Percentiles rank a stretch among this genome's conserved stretches.
Conservation (phyloP, 345 rosid species). For the Ailanthus altissimus region DNA sequence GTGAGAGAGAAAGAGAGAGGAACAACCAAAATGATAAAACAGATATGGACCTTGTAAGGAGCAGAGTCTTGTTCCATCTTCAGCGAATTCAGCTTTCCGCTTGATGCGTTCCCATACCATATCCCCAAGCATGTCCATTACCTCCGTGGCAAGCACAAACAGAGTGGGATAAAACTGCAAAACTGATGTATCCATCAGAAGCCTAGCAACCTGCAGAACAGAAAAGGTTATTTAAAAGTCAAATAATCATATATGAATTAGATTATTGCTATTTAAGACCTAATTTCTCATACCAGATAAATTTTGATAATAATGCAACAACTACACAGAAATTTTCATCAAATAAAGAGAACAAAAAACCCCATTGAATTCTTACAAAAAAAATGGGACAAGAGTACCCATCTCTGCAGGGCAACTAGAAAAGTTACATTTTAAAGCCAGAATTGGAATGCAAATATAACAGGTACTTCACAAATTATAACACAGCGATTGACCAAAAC, state of each 20-base stretch:
- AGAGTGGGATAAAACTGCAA: slow-evolving; percentile 86
- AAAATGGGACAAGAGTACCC: neutral
- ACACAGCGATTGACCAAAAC: neutral
- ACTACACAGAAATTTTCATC: neutral
- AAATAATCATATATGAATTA: neutral
- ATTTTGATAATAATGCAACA: slow-evolving; percentile 7
- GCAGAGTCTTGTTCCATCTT: slow-evolving; percentile 52
- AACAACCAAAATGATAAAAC: neutral
- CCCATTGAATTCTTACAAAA: neutral
- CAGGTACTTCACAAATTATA: slow-evolving; percentile 3
- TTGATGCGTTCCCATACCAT: slow-evolving; percentile 90
- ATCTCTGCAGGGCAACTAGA: too few relatives aligned
- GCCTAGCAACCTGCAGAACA: slow-evolving; percentile 77
- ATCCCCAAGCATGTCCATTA: slow-evolving; percentile 87
- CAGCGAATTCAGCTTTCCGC: slow-evolving; percentile 77
- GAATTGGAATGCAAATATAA: neutral
- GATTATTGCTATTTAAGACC: neutral
- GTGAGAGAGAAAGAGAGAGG: neutral
- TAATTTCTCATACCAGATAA: slow-evolving; percentile 7
- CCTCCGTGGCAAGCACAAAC: slow-evolving; percentile 79
- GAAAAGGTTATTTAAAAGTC: slow-evolving; percentile 12
- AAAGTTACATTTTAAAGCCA: neutral
- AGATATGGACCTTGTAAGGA: slow-evolving; percentile 57
- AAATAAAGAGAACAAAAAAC: neutral
- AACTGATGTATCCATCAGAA: slow-evolving; percentile 91